Percentiles rank a stretch among this genome's conserved stretches.
These are phyloP conservation scores for Tulasnella sp. DNA, from an alignment of 768 basidiomycete species.

Conservation along the genomic window DNA sequence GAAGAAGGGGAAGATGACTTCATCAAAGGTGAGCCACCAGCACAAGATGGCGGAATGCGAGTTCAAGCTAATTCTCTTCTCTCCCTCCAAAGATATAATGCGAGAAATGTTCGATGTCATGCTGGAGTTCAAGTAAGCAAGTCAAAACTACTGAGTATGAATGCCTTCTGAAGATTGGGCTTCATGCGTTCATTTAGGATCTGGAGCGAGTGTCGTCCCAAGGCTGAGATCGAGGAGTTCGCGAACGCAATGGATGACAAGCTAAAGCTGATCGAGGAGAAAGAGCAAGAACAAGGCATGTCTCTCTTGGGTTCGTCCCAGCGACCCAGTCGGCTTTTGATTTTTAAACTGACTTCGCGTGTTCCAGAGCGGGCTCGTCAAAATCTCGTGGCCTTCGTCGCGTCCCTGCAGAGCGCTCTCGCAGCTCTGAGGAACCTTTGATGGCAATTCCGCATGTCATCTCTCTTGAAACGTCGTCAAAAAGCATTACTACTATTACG, in stretches of 20 bases:
- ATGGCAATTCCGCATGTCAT: not conserved
- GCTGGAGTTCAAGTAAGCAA: conserved; percentile 18
- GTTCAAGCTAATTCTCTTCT: not conserved
- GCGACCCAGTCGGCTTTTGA: not conserved
- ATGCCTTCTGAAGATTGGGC: not conserved
- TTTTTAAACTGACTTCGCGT: not conserved
- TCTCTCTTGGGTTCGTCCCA: not conserved
- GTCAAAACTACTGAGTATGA: too few species aligned
- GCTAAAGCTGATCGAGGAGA: conserved; percentile 17
- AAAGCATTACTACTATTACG: not conserved
- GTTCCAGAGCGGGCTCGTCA: conserved; percentile 17
- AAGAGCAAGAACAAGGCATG: conserved; percentile 26
- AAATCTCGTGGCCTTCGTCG: conserved; percentile 19
- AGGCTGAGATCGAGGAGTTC: conserved; percentile 14
- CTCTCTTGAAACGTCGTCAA: not conserved
- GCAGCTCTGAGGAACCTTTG: conserved; percentile 18
- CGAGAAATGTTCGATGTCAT: conserved; percentile 19
- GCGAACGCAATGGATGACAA: conserved; percentile 19
- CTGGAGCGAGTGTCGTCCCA: conserved; percentile 19
- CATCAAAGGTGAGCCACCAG: conserved; percentile 6
- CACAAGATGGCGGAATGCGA: not conserved
- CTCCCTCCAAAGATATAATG: not conserved
- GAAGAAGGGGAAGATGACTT: conserved; percentile 23
- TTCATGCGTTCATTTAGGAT: not conserved
- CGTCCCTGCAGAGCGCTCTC: conserved; percentile 19